phyloP scores from a whole-genome alignment of 208 protist genomes.

The Leptomonas seymouri region DNA sequence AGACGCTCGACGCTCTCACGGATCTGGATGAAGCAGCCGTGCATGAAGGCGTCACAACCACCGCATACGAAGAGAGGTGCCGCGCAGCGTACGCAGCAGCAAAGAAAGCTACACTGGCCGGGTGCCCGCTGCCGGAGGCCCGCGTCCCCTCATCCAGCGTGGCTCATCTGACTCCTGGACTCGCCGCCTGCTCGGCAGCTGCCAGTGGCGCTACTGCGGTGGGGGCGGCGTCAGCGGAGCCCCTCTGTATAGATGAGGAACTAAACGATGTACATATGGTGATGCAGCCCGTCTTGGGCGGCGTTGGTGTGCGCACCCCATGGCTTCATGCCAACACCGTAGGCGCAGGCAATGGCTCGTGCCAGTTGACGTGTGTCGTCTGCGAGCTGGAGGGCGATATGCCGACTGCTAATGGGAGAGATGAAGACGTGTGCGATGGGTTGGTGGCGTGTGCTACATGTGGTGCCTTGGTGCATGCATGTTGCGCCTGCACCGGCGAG shows the following conservation, averaged over 20 bases:
- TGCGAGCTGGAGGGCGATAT: slow-evolving; percentile 46
- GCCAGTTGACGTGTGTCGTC: slow-evolving; percentile 32
- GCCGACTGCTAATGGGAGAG: neutral
- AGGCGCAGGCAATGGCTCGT: neutral
- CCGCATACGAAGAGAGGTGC: slow-evolving; percentile 7
- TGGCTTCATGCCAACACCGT: neutral
- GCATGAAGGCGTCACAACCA: neutral
- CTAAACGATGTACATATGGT: slow-evolving; percentile 13
- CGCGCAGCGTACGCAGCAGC: slow-evolving; percentile 5
- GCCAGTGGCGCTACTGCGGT: too few species aligned
- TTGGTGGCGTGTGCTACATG: slow-evolving; percentile 33
- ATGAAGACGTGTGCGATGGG: slow-evolving; percentile 10
- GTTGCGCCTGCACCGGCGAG: slow-evolving; percentile 18
- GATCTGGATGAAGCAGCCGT: neutral
- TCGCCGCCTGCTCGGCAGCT: too few species aligned
- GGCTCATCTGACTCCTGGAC: too few species aligned
- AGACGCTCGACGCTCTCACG: neutral
- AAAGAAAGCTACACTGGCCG: slow-evolving; percentile 13
- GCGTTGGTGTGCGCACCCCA: neutral
- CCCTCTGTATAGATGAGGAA: neutral
- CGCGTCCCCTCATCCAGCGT: too few species aligned
- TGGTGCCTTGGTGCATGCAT: slow-evolving; percentile 21
- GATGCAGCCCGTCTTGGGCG: slow-evolving; percentile 22
- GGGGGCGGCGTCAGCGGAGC: too few species aligned
- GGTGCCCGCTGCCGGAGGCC: neutral